Percentiles rank a stretch among this genome's conserved stretches.
These are phyloP conservation scores for Lentinus tigrinus DNA, from an alignment of 768 basidiomycete species.

Conservation along the genomic window DNA sequence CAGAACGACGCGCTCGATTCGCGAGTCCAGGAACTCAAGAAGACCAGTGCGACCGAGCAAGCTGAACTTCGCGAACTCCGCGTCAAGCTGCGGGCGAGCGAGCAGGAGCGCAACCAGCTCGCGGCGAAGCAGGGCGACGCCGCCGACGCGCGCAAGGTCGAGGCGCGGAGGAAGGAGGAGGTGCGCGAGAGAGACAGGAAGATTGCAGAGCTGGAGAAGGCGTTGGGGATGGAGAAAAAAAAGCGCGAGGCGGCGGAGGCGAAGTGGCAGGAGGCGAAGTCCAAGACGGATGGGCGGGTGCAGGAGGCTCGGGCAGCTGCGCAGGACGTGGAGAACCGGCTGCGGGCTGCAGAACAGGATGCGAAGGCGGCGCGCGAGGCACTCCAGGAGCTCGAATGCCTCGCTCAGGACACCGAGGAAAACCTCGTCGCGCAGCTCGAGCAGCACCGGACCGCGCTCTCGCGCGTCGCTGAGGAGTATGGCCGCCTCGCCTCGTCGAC, in stretches of 20 bases:
- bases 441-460: constrained; percentile 45
- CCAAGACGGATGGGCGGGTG: constrained; percentile 42
- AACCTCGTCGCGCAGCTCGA: constrained; percentile 51
- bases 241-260: constrained; percentile 48
- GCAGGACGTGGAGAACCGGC: constrained; percentile 35
- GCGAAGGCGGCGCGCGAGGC: constrained; percentile 33
- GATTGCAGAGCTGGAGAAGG: constrained; percentile 57
- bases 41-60: constrained; percentile 46
- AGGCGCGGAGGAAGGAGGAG: constrained; percentile 56
- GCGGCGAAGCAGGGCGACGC: constrained; percentile 51
- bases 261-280: constrained; percentile 41
- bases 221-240: constrained; percentile 47
- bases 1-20: constrained; percentile 55
- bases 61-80: constrained; percentile 63
- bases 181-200: constrained; percentile 50
- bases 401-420: constrained; percentile 40
- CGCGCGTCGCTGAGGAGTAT: constrained; percentile 48
- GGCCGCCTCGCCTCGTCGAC: constrained; percentile 31
- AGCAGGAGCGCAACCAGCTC: constrained; percentile 56
- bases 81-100: constrained; percentile 52
- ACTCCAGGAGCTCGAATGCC: constrained; percentile 31
- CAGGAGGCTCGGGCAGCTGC: constrained; percentile 33
- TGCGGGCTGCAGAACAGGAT: constrained; percentile 38
- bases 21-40: constrained; percentile 64
- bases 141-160: constrained; percentile 50